Evolutionary conservation across 139 green algal genomes (phyloP).

Genomic region (Tetraselmis chui): DNA sequence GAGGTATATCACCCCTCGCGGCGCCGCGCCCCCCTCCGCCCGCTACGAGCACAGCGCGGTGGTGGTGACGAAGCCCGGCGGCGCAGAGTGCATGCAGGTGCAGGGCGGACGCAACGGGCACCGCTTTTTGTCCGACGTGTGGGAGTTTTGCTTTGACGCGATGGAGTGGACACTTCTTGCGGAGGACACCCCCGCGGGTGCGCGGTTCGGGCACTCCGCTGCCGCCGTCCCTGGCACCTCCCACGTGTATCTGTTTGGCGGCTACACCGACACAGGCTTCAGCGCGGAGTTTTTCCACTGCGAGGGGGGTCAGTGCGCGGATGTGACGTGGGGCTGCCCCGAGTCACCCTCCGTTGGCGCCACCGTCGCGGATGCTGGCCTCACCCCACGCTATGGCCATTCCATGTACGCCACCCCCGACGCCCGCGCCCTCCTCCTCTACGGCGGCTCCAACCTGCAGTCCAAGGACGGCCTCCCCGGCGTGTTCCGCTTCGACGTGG

Average conservation of each 20-base stretch:
- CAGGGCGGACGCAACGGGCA: slow-evolving; percentile 8
- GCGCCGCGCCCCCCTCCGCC: background rate
- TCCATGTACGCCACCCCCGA: background rate
- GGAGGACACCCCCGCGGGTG: slow-evolving; percentile 1
- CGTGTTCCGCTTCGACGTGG: slow-evolving; percentile 6
- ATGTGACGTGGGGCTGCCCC: background rate
- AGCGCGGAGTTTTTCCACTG: slow-evolving; percentile 9
- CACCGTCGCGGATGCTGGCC: background rate
- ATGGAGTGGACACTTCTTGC: slow-evolving; percentile 7
- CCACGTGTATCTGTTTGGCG: slow-evolving; percentile 18
- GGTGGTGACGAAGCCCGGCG: background rate
- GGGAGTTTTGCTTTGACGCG: slow-evolving; percentile 11
- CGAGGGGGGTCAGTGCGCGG: background rate
- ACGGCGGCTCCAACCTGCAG: slow-evolving; percentile 10
- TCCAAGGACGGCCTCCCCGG: background rate
- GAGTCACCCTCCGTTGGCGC: background rate
- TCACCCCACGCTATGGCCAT: slow-evolving; percentile 8
- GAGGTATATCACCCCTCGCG: slow-evolving; percentile 1
- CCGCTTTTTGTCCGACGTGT: slow-evolving; percentile 12
- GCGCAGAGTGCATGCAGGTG: slow-evolving; percentile 12
- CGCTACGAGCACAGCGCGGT: slow-evolving; percentile 20
- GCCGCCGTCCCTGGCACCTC: background rate
- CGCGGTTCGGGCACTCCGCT: slow-evolving; percentile 11
- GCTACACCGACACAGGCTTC: slow-evolving; percentile 19
- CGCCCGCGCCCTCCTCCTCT: background rate